These are phyloP conservation scores for Saccharomyces paradoxus DNA, from an alignment of 805 yeast species.

Conservation along the genomic window DNA sequence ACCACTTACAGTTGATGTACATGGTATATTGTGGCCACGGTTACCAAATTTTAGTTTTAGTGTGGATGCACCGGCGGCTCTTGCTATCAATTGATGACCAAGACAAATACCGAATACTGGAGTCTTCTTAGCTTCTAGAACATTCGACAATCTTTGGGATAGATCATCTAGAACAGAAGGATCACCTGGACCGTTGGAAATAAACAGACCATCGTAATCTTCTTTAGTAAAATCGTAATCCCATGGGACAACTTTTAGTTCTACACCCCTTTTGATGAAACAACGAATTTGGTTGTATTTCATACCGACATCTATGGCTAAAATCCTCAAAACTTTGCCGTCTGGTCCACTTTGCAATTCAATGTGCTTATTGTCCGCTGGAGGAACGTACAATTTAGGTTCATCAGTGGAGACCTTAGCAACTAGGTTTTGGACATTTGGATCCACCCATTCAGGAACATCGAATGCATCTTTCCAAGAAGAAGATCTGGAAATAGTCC, in stretches of 20 bases:
- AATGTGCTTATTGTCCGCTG: constrained; percentile 31
- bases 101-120: constrained; percentile 97
- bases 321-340: constrained; percentile 72
- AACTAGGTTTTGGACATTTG: constrained; percentile 84
- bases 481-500: constrained; percentile 27
- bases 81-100: constrained; percentile 93
- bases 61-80: constrained; percentile 93
- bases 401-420: constrained; percentile 77
- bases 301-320: constrained; percentile 96
- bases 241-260: constrained; percentile 92
- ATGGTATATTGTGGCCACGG: constrained; percentile 98
- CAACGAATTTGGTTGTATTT: constrained; percentile 96
- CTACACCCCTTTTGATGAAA: constrained; percentile 92
- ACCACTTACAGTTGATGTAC: constrained; percentile 82
- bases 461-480: constrained; percentile 60
- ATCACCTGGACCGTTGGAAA: constrained; percentile 99
- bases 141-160: constrained; percentile 50
- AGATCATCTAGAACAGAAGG: constrained; percentile 76
- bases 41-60: constrained; percentile 92
- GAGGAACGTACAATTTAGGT: constrained; percentile 73
- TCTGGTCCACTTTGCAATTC: constrained; percentile 50
- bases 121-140: constrained; percentile 57
- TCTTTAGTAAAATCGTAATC: constrained; percentile 76
- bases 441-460: constrained; percentile 86
- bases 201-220: constrained; percentile 87